Evolutionary conservation across 2,329 filamentous ascomycete genomes (phyloP).

Genomic region (Sporothrix euskadiensis): DNA sequence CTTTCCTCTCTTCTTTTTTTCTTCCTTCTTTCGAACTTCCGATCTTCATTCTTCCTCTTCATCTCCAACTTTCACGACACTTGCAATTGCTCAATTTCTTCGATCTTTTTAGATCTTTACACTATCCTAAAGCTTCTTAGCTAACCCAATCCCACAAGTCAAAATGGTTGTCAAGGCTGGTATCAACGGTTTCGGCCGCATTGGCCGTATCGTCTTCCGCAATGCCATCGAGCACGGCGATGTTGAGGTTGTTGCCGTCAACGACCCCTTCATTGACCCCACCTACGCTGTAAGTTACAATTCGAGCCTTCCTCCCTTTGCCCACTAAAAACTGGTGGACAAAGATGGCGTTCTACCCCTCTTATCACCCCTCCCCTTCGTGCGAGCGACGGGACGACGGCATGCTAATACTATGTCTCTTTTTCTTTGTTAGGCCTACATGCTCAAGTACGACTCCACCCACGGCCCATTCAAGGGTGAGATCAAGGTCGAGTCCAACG

Average conservation of each 20-base stretch:
- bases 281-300: slow-evolving; percentile 83
- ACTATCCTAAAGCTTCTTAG: not conserved
- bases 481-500: slow-evolving; percentile 68
- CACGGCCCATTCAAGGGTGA: slow-evolving; percentile 97
- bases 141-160: slow-evolving; percentile 33
- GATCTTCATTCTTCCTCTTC: not conserved
- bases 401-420: not conserved
- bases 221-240: slow-evolving; percentile 90
- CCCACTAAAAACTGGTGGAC: not conserved
- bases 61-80: not conserved
- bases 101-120: slow-evolving; percentile 12
- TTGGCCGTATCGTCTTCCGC: slow-evolving; percentile 98
- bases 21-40: not conserved
- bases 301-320: not conserved
- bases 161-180: slow-evolving; percentile 73
- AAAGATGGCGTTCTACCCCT: no score
- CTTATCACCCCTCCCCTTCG: not conserved
- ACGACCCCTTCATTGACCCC: slow-evolving; percentile 99
- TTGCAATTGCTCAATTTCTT: not conserved
- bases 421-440: slow-evolving; percentile 71
- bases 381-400: not conserved
- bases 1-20: not conserved
- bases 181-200: slow-evolving; percentile 99
- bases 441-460: slow-evolving; percentile 99
- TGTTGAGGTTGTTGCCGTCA: slow-evolving; percentile 92